Percentiles rank a stretch among this genome's conserved stretches.
Conservation (phyloP, 768 basidiomycete species). For the Hericium coralloides region DNA sequence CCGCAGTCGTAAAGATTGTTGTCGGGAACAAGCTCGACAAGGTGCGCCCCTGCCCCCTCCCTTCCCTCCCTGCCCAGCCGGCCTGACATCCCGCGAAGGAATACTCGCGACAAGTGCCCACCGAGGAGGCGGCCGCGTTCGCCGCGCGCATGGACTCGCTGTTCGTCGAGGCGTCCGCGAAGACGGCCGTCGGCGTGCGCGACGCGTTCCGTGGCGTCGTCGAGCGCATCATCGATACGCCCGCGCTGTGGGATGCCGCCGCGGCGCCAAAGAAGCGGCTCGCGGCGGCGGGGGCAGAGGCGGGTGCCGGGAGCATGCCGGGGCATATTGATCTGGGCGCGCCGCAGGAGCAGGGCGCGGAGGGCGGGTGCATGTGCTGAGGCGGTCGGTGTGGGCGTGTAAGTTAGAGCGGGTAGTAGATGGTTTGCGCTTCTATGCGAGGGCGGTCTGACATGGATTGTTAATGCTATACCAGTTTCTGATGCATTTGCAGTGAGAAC, state of each 20-base stretch:
- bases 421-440: too few relatives aligned
- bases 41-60: conserved; percentile 29
- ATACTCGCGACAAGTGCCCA: conserved; percentile 80
- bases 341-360: neutral
- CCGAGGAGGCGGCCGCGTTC: conserved; percentile 69
- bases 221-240: conserved; percentile 72
- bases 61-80: neutral
- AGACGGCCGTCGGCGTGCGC: conserved; percentile 77
- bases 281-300: conserved; percentile 3
- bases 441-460: too few relatives aligned
- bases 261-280: conserved; percentile 17
- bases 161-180: conserved; percentile 90
- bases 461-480: too few relatives aligned
- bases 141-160: conserved; percentile 74
- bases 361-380: neutral
- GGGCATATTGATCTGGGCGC: conserved; percentile 30
- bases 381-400: neutral
- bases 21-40: conserved; percentile 96
- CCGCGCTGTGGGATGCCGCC: conserved; percentile 58
- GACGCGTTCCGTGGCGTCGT: conserved; percentile 77
- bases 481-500: too few relatives aligned
- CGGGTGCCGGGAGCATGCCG: conserved; percentile 26
- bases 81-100: conserved; percentile 40
- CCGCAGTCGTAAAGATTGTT: conserved; percentile 85
- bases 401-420: too few relatives aligned